Conservation (phyloP, 495 filamentous ascomycete genomes). For the Podospora australis region DNA sequence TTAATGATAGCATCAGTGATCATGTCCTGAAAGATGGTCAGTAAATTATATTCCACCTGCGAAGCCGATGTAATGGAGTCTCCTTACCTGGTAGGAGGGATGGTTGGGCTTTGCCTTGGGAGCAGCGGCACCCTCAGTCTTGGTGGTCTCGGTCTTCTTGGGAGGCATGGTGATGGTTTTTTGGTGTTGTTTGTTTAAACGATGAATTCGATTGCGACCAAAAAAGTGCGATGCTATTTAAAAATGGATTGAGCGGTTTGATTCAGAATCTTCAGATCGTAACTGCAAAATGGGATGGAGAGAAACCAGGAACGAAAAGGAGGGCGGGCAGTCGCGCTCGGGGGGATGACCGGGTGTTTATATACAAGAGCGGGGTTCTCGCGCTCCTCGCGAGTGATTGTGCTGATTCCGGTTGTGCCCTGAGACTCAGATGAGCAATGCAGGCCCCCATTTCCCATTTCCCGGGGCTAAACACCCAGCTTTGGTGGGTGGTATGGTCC, state of each 20-base stretch:
- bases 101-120: conserved; percentile 53
- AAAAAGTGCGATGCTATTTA: conserved; percentile 7
- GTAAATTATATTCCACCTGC: conserved; percentile 12
- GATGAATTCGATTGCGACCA: conserved; percentile 1
- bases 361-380: conserved; percentile 40
- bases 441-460: no score
- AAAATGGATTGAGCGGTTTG: conserved; percentile 7
- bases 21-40: conserved; percentile 51
- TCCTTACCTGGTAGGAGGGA: conserved; percentile 52
- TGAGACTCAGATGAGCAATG: conserved; percentile 10
- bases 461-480: conserved; percentile 11
- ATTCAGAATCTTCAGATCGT: background rate
- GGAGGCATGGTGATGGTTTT: conserved; percentile 51
- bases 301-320: conserved; percentile 33
- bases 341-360: conserved; percentile 41
- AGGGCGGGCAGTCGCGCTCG: conserved; percentile 39
- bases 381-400: conserved; percentile 30
- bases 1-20: conserved; percentile 61
- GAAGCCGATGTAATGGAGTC: conserved; percentile 2
- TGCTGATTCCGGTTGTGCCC: conserved; percentile 23
- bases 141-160: conserved; percentile 50
- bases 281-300: conserved; percentile 2
- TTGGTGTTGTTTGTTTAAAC: conserved; percentile 3
- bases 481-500: conserved; percentile 14
- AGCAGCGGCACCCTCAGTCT: conserved; percentile 32